A percentile compares a stretch with the other conserved stretches of the same genome.
phyloP scores from a whole-genome alignment of 2,329 filamentous ascomycete genomes.

The Pseudocercospora macadamiae region DNA sequence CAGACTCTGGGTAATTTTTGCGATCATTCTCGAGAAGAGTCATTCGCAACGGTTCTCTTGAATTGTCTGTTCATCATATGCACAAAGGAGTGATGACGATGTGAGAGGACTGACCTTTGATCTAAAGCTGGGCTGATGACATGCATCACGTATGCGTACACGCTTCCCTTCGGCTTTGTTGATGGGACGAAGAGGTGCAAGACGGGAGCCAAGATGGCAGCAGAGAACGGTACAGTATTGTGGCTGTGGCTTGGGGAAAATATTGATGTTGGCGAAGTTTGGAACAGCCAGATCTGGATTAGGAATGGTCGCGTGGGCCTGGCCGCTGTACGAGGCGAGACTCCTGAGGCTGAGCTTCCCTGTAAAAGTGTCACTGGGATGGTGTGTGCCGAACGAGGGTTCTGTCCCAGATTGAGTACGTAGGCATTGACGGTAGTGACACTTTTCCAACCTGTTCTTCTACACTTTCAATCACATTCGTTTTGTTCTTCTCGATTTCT shows the following conservation, averaged over 20 bases:
- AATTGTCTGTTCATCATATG: conserved; percentile 30
- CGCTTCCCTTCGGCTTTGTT: not conserved
- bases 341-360: not conserved
- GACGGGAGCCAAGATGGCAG: not conserved
- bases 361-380: too few species aligned
- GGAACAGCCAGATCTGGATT: not conserved
- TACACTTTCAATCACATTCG: not conserved
- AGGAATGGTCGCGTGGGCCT: not conserved
- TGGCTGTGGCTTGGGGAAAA: not conserved
- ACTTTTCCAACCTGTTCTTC: too few species aligned
- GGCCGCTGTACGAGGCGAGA: not conserved
- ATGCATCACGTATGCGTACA: not conserved
- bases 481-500: not conserved
- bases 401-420: not conserved
- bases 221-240: not conserved
- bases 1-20: conserved; percentile 38
- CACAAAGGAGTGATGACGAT: not conserved
- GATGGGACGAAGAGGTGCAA: not conserved
- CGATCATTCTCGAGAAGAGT: conserved; percentile 57
- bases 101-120: conserved; percentile 16
- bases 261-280: too few species aligned
- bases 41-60: conserved; percentile 71
- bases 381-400: too few species aligned
- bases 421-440: not conserved
- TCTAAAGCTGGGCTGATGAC: not conserved